Conservation (phyloP, 179 eudicot species). For the Silene coronaria region DNA sequence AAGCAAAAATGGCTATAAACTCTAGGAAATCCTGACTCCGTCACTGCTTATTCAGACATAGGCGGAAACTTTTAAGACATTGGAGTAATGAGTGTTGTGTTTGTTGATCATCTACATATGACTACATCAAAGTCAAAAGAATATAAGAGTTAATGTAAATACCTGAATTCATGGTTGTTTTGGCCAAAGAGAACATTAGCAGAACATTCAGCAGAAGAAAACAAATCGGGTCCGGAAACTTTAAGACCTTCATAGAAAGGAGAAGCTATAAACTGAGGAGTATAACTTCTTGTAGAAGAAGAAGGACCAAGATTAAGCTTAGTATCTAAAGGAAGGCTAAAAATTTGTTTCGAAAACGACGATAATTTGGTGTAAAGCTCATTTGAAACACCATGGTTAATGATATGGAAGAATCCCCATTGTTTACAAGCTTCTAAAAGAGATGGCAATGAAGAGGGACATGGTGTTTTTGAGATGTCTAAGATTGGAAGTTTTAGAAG, state of each 20-base stretch:
- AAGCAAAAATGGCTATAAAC: background rate
- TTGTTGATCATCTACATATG: no score
- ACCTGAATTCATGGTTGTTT: slow-evolving; percentile 59
- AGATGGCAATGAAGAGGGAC: slow-evolving; percentile 48
- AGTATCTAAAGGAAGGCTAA: slow-evolving; percentile 45
- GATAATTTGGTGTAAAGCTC: slow-evolving; percentile 42
- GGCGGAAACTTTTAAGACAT: background rate
- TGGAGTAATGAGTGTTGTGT: background rate
- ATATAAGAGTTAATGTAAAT: slow-evolving; percentile 7
- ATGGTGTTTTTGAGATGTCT: slow-evolving; percentile 54
- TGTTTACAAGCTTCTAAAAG: slow-evolving; percentile 59
- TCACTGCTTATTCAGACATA: background rate
- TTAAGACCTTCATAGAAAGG: slow-evolving; percentile 75
- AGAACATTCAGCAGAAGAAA: slow-evolving; percentile 61
- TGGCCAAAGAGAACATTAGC: slow-evolving; percentile 38
- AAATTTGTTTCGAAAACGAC: slow-evolving; percentile 45
- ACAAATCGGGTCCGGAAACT: slow-evolving; percentile 67
- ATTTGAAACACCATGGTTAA: slow-evolving; percentile 62
- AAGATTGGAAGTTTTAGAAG: slow-evolving; percentile 54
- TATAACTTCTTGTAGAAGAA: slow-evolving; percentile 53
- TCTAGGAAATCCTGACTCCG: background rate
- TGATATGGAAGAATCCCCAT: slow-evolving; percentile 82
- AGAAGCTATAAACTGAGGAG: slow-evolving; percentile 84
- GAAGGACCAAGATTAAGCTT: slow-evolving; percentile 68
- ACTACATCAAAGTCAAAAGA: background rate